phyloP scores from a whole-genome alignment of 805 yeast genomes.

The Monosporozyma aquatica region DNA sequence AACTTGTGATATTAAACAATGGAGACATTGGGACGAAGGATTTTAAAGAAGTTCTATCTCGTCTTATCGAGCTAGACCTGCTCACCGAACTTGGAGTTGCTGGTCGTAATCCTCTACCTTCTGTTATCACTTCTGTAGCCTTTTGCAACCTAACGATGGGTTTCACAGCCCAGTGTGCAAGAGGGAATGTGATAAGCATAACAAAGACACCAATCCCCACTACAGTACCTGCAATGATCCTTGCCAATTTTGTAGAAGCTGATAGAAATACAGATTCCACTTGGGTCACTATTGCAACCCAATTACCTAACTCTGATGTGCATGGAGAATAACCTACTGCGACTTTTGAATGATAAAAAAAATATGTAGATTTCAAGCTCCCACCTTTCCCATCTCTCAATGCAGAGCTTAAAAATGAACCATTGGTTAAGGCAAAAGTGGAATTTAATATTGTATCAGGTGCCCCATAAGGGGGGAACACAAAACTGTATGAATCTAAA shows the following conservation, averaged over 20 bases:
- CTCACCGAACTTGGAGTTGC: slow-evolving; percentile 16
- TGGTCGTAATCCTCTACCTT: slow-evolving; percentile 34
- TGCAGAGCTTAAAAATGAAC: slow-evolving; percentile 31
- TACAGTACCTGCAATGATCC: slow-evolving; percentile 69
- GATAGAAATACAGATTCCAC: slow-evolving; percentile 45
- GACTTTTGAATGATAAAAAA: slow-evolving; percentile 33
- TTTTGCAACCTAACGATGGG: slow-evolving; percentile 73
- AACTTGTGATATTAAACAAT: neutral
- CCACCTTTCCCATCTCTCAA: slow-evolving; percentile 35
- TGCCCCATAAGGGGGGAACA: slow-evolving; percentile 33
- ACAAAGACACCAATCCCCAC: slow-evolving; percentile 69
- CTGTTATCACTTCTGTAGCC: slow-evolving; percentile 58
- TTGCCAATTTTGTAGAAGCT: slow-evolving; percentile 53
- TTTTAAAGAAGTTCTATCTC: slow-evolving; percentile 5
- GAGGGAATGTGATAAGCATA: slow-evolving; percentile 67
- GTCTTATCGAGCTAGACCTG: slow-evolving; percentile 16
- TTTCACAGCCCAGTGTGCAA: slow-evolving; percentile 75
- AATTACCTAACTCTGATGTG: slow-evolving; percentile 36
- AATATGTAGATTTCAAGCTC: slow-evolving; percentile 31
- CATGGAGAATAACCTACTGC: slow-evolving; percentile 51
- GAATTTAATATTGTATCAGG: slow-evolving; percentile 13
- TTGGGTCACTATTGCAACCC: slow-evolving; percentile 76
- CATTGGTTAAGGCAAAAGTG: slow-evolving; percentile 23
- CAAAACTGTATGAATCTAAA: slow-evolving; percentile 33
- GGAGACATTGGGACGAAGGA: slow-evolving; percentile 5